Evolutionary conservation across 768 basidiomycete species (phyloP), one percentile per base, ranked within the genome.

Genomic region (Tulasnella sp.): DNA sequence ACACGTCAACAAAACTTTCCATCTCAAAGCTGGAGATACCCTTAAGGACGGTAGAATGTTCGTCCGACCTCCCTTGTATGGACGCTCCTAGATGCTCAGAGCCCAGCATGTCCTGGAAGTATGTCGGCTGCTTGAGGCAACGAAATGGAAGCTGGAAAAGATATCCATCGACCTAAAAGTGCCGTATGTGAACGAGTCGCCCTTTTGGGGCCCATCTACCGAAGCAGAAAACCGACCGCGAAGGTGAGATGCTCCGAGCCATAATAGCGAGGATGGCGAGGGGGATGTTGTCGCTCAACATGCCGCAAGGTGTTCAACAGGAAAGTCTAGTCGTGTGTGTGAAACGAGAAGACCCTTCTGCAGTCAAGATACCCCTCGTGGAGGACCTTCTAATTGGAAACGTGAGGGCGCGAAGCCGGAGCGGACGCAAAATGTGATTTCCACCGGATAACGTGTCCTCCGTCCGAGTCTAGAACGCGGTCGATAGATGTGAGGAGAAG

Each of bases 51-150:
- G 69, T 78, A 2, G 77, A 58, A 41, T 60, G 48, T 11, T 78
- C 58, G 37, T 78, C 77, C 12, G 77, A 58, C 37, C 14, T 31
- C 28, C 77, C 77, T 40, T 78, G 54, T 2, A 22, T n/a, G n/a
- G 16, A n/a, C 3, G 14, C 60, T 3, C 77, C 77, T 11, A 37
- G 8, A 11, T 78, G 2, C 22, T 28, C 31, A 14, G 37, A n/a
- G 18, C 41, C 58, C 28, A 78, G 58, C 28, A 78, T 78, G 1
- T 28, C 14, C 34, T 24, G 24, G 42, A 81, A 87, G 54, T 60
- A 41, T 9, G n/a, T n/a, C 2, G 77, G 69, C 37, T 50, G 22
- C 34, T 28, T 12, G 2, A 78, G 77, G 9, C 48, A 22, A 16
- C 37, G 9, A 4, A 41, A 40, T 1, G 77, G 77, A 11, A 78